These are phyloP conservation scores for Beauveria varroae DNA, from an alignment of 2,329 filamentous ascomycete species.

Conservation along the genomic window DNA sequence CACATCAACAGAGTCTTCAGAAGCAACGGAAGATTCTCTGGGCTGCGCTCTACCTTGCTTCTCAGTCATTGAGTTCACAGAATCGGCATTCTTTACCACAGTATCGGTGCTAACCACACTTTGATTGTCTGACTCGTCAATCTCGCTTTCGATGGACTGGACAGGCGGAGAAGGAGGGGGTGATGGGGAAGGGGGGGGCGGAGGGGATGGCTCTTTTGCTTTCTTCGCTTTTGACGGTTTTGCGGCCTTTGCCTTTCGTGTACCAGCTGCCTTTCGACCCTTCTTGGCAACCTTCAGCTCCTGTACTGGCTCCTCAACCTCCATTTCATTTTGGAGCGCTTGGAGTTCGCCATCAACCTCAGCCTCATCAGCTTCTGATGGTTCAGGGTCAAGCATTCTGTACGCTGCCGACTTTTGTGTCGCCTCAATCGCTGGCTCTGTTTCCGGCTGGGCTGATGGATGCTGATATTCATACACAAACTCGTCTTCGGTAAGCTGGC, in stretches of 20 bases:
- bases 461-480: constrained; percentile 37
- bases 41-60: not conserved
- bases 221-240: constrained; percentile 40
- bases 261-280: constrained; percentile 41
- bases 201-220: constrained; percentile 26
- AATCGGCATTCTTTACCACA: constrained; percentile 25
- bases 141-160: constrained; percentile 4
- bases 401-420: constrained; percentile 30
- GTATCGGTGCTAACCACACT: constrained; percentile 36
- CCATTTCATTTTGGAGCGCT: constrained; percentile 43
- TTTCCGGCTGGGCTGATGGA: constrained; percentile 22
- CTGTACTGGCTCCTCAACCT: constrained; percentile 24
- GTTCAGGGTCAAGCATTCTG: constrained; percentile 46
- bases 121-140: constrained; percentile 24
- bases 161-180: constrained; percentile 13
- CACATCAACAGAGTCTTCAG: constrained; percentile 10
- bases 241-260: constrained; percentile 44
- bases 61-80: not conserved
- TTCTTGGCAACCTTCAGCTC: constrained; percentile 46
- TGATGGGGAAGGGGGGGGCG: constrained; percentile 19
- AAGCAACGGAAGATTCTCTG: not conserved
- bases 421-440: constrained; percentile 17
- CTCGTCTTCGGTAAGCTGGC: constrained; percentile 46
- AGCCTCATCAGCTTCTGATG: constrained; percentile 37
- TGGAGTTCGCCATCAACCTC: constrained; percentile 44